Percentiles rank a stretch among this genome's conserved stretches.
These are phyloP conservation scores for Salix purpurea DNA, from an alignment of 345 rosid species.

Conservation along the genomic window DNA sequence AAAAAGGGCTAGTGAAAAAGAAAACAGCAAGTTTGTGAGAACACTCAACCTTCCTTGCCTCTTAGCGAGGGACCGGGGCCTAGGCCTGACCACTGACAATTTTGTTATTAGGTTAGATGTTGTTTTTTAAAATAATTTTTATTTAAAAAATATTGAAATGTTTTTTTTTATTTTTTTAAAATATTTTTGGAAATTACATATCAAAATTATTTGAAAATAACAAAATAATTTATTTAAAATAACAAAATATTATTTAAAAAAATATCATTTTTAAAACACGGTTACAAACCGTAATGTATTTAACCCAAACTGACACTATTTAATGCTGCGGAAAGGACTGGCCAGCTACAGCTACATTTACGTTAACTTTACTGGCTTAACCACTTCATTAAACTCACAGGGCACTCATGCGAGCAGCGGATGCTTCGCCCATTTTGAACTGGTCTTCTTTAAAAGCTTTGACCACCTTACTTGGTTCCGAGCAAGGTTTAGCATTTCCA, in stretches of 20 bases:
- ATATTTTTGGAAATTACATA: no score
- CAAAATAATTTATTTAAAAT: no score
- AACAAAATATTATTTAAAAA: no score
- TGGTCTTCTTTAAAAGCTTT: neutral
- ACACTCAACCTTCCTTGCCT: neutral
- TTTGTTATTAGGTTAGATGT: no score
- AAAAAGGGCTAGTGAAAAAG: neutral
- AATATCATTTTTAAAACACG: no score
- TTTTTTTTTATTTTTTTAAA: no score
- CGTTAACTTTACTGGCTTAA: neutral
- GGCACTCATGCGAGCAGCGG: slow-evolving; percentile 1
- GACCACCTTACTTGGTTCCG: neutral
- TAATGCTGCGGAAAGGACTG: neutral
- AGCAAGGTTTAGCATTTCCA: no score
- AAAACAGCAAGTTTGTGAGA: neutral
- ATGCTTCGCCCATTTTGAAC: neutral
- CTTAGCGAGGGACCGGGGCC: neutral
- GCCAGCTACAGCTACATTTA: neutral
- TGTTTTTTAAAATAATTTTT: no score
- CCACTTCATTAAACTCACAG: neutral
- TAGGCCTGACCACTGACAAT: neutral
- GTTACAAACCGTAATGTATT: no score
- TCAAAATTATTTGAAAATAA: no score
- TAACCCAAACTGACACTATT: neutral
- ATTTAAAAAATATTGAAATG: no score